Evolutionary conservation across 768 basidiomycete species (phyloP), one percentile per base, ranked within the genome.

Genomic region (Calocera cornea): DNA sequence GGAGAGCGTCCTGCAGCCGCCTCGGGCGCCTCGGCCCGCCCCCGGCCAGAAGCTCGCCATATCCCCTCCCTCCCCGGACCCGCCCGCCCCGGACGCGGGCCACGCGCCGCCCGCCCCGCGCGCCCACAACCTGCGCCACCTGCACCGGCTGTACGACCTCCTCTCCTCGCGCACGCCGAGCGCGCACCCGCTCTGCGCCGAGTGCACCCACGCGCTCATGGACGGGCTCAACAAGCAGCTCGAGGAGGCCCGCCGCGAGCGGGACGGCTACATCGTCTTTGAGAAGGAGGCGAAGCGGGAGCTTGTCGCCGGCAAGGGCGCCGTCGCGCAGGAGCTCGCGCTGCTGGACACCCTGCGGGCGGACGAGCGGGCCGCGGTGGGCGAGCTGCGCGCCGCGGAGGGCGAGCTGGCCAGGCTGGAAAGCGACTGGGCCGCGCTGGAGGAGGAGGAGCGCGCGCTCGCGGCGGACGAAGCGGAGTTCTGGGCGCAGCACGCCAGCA

Each of bases 131-230:
- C 79, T 92, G 68, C 86, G 86, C 67, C 89, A 89, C 38, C 86
- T 88, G 60, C 82, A 83, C 69, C 85, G 85, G 22, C 80, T 93
- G 41, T 87, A 90, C 75, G 89, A 88, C 74, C 75, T 91, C 34
- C 80, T 92, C 49, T 89, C 90, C 14, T 83, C 86, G 67, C 81
- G 86, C 47, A 86, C 88, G 65, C 88, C 89, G 34, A 84, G 95
- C 49, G 92, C 94, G 75, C 94, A 97, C 74, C 97, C 97, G 3
- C 82, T 99, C 8, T 99, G 97, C 76, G 86, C 89, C 0, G 95
- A 98, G 73, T 99, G 97, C 76, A 92, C 94, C 1, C 87, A 90
- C 72, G 83, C 88, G 63, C 78, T 98, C 36, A 83, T 95, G 34
- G 80, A 80, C 1, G 85, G 84, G 29, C 83, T 98, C 34, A 86